A percentile compares a stretch with the other conserved stretches of the same genome.
These are phyloP conservation scores for Silene latifolia DNA, from an alignment of 148 eudicot species.

Conservation along the genomic window DNA sequence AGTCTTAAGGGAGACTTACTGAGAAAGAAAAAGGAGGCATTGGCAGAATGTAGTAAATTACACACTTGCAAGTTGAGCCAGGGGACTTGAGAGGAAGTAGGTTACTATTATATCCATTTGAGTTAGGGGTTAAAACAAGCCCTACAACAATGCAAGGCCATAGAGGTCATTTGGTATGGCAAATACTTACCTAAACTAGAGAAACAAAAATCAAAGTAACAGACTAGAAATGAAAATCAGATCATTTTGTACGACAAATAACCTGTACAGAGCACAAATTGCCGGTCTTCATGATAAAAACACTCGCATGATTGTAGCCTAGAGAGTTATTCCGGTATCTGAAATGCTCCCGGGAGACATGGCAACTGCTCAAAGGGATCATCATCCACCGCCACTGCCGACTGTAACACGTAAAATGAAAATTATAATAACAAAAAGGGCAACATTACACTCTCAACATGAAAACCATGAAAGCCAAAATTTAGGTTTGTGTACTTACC, in stretches of 20 bases:
- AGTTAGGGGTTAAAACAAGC: no score
- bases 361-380: conserved; percentile 9
- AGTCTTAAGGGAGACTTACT: no score
- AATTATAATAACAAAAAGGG: neutral
- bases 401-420: neutral
- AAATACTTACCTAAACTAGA: no score
- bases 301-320: neutral
- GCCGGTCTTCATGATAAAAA: conserved; percentile 33
- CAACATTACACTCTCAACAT: neutral
- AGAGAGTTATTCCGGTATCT: conserved; percentile 9
- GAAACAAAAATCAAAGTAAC: no score
- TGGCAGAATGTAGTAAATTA: no score
- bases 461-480: neutral
- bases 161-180: no score
- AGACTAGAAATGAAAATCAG: no score
- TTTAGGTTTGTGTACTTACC: conserved; percentile 3
- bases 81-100: no score
- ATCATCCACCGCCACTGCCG: neutral
- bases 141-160: no score
- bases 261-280: neutral
- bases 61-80: no score
- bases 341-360: neutral
- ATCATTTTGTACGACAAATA: neutral
- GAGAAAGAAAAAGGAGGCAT: no score
- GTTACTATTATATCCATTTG: no score